These are phyloP conservation scores for Leishmania braziliensis DNA, from an alignment of 208 protist species.

Conservation along the genomic window DNA sequence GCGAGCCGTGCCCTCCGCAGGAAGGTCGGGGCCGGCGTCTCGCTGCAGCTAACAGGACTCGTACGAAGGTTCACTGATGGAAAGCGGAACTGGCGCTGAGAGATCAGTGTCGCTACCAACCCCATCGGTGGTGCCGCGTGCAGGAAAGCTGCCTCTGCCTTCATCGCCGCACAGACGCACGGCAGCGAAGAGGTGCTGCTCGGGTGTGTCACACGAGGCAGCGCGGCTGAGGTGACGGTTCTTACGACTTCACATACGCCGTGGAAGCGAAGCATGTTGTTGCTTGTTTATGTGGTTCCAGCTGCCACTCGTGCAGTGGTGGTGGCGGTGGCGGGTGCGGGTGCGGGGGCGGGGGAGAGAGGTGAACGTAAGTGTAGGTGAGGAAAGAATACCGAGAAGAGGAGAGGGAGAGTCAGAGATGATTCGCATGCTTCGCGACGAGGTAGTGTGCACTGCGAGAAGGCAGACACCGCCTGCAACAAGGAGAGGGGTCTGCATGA, in stretches of 20 bases:
- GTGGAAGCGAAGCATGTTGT: slow-evolving; percentile 23
- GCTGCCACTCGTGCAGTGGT: not conserved
- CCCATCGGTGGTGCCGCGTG: not conserved
- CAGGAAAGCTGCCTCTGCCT: not conserved
- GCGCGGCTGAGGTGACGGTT: slow-evolving; percentile 4
- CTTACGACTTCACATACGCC: slow-evolving; percentile 4
- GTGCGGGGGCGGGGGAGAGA: not conserved
- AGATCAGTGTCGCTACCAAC: not conserved
- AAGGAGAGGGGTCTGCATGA: not conserved
- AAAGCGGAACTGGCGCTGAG: not conserved
- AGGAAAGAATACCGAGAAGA: too few species aligned
- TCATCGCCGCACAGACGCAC: not conserved
- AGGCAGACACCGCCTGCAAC: not conserved
- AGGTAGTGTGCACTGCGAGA: not conserved
- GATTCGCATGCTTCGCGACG: too few species aligned
- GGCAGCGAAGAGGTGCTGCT: not conserved
- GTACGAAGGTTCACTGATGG: not conserved
- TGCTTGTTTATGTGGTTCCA: slow-evolving; percentile 1
- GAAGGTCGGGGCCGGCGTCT: not conserved
- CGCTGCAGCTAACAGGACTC: not conserved
- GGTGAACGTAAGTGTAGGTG: too few species aligned
- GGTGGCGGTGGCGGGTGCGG: not conserved
- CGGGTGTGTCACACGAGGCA: not conserved
- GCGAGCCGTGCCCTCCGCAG: slow-evolving; percentile 4
- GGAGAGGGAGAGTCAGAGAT: not conserved